Evolutionary conservation across 257 asterid genomes (phyloP).

Genomic region (Solanum pennellii): DNA sequence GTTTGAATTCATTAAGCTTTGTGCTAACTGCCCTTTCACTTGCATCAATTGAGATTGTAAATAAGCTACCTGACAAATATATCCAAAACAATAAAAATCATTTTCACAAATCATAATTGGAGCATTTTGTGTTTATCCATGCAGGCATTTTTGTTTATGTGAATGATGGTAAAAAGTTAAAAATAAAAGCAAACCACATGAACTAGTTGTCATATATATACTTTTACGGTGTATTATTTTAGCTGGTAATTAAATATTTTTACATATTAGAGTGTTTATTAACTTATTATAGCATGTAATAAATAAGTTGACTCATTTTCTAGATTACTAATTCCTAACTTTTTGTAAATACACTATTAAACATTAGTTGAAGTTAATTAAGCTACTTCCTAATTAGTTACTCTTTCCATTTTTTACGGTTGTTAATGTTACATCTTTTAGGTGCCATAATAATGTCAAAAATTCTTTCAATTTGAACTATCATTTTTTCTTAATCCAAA

Average conservation of each 20-base stretch:
- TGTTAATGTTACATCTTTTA: neutral
- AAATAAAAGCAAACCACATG: neutral
- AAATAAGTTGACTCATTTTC: neutral
- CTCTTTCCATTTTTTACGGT: neutral
- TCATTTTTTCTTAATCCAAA: too few relatives aligned
- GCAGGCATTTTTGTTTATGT: neutral
- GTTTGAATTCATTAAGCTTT: conserved; percentile 18
- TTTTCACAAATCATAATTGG: neutral
- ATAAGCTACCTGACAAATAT: conserved; percentile 43
- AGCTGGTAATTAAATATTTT: neutral
- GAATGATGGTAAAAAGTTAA: neutral
- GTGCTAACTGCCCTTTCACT: conserved; percentile 56
- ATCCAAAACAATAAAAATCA: neutral
- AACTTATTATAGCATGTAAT: neutral
- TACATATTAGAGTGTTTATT: neutral
- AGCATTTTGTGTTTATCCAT: neutral
- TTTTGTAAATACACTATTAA: neutral
- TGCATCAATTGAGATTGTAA: conserved; percentile 78
- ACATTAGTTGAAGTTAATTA: neutral
- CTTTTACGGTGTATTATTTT: neutral
- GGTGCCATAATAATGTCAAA: neutral
- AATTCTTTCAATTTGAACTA: too few relatives aligned
- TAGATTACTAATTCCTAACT: neutral
- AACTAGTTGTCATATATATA: neutral
- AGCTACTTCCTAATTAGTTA: neutral